phyloP scores from a whole-genome alignment of 2,329 filamentous ascomycete genomes.

The Alternaria infectoria region DNA sequence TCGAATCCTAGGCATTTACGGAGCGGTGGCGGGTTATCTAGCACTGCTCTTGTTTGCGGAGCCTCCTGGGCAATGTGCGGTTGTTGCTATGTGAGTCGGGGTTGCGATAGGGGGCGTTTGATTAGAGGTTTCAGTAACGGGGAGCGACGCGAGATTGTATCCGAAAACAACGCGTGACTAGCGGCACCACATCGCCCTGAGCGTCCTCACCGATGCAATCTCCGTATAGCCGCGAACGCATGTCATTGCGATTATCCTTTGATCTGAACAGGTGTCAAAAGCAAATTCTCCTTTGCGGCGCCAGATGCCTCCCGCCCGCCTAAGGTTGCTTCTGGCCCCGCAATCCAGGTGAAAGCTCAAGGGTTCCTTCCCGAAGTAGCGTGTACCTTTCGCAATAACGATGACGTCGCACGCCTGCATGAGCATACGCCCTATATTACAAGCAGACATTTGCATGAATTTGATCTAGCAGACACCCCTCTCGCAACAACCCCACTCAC shows the following conservation, averaged over 20 bases:
- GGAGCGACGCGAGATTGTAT: conserved; percentile 32
- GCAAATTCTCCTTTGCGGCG: conserved; percentile 2
- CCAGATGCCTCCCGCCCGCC: neutral
- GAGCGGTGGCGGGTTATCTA: conserved; percentile 8
- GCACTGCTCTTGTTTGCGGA: conserved; percentile 12
- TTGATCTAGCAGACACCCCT: neutral
- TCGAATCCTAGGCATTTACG: conserved; percentile 21
- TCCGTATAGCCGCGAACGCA: conserved; percentile 10
- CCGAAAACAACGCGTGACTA: conserved; percentile 35
- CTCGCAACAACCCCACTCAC: neutral
- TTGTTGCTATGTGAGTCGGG: conserved; percentile 29
- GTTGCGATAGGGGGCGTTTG: conserved; percentile 29
- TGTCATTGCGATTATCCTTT: neutral
- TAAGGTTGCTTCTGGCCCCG: conserved; percentile 14
- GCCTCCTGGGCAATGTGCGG: conserved; percentile 28
- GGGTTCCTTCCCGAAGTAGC: conserved; percentile 10
- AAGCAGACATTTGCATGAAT: neutral
- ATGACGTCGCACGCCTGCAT: conserved; percentile 15
- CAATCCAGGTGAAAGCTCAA: conserved; percentile 7
- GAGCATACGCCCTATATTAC: neutral
- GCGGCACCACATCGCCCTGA: conserved; percentile 19
- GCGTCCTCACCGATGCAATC: conserved; percentile 10
- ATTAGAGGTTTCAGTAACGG: conserved; percentile 33
- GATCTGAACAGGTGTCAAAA: conserved; percentile 3
- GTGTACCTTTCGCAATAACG: conserved; percentile 2